Percentiles rank a stretch among this genome's conserved stretches.
Conservation (phyloP, 306 rosid genomes). For the Aeschynomene evenia region DNA sequence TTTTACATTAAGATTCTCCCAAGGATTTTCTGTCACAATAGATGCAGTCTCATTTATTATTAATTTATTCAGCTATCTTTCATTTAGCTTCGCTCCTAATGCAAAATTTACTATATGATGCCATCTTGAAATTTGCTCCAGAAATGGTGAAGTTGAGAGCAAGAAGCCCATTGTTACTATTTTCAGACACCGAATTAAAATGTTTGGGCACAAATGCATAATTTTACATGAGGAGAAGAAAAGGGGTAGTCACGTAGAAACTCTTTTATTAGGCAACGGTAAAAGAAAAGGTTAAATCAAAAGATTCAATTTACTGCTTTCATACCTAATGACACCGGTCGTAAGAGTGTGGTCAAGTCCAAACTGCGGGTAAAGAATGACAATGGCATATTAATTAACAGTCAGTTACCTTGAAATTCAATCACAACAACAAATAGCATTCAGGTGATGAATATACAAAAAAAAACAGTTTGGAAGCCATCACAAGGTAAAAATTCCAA, state of each 20-base stretch:
- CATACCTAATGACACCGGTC: conserved; percentile 91
- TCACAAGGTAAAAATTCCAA: conserved; percentile 13
- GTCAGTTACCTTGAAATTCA: background rate
- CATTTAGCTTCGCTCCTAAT: conserved; percentile 13
- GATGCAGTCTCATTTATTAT: background rate
- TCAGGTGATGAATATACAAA: background rate
- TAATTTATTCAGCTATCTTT: background rate
- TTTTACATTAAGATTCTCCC: background rate
- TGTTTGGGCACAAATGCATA: background rate
- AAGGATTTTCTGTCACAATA: background rate
- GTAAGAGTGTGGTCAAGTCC: conserved; percentile 99
- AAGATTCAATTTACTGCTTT: conserved; percentile 11
- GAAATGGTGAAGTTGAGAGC: background rate
- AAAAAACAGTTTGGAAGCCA: conserved; percentile 13
- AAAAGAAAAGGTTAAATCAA: background rate
- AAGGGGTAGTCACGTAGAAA: conserved; percentile 4
- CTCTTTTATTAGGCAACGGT: background rate
- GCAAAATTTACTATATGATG: background rate
- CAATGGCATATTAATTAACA: background rate
- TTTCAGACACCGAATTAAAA: conserved; percentile 8
- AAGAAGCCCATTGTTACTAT: background rate
- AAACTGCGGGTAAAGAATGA: conserved; percentile 62
- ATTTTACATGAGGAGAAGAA: conserved; percentile 13
- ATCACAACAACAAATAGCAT: conserved; percentile 18
- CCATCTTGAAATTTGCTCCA: conserved; percentile 1